These are phyloP conservation scores for Aspergillus ustus DNA, from an alignment of 2,329 filamentous ascomycete genomes.

Conservation along the genomic window DNA sequence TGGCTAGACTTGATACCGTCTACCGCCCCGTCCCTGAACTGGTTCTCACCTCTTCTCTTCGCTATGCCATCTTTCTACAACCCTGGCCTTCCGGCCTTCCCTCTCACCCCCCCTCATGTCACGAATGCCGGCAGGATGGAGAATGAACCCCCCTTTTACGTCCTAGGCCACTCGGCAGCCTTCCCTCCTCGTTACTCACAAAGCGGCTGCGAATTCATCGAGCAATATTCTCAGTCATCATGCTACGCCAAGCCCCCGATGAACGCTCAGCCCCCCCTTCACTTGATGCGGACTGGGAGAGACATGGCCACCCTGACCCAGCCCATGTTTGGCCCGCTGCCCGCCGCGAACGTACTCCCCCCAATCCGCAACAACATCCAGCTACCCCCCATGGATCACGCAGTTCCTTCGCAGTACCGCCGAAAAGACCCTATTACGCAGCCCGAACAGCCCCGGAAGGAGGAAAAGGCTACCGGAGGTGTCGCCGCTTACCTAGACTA, in stretches of 20 bases:
- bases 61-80: slow-evolving; percentile 51
- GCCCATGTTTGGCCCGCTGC: slow-evolving; percentile 41
- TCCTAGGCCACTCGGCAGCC: slow-evolving; percentile 39
- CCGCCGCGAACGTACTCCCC: slow-evolving; percentile 43
- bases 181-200: slow-evolving; percentile 50
- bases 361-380: slow-evolving; percentile 47
- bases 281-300: slow-evolving; percentile 37
- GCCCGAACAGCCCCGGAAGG: slow-evolving; percentile 53
- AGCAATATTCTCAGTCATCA: slow-evolving; percentile 51
- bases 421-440: slow-evolving; percentile 45
- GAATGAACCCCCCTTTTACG: slow-evolving; percentile 44
- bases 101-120: slow-evolving; percentile 49
- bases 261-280: slow-evolving; percentile 35
- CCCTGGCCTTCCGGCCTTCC: slow-evolving; percentile 46
- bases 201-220: slow-evolving; percentile 51
- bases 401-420: slow-evolving; percentile 48
- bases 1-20: slow-evolving; percentile 35
- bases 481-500: slow-evolving; percentile 95
- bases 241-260: slow-evolving; percentile 46
- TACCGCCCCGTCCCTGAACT: slow-evolving; percentile 43
- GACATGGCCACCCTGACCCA: slow-evolving; percentile 41
- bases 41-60: slow-evolving; percentile 27
- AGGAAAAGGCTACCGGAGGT: slow-evolving; percentile 75
- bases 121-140: slow-evolving; percentile 43
- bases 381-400: slow-evolving; percentile 46